A percentile compares a stretch with the other conserved stretches of the same genome.
Evolutionary conservation across 768 basidiomycete genomes (phyloP).

Genomic region (Auricularia sp.): DNA sequence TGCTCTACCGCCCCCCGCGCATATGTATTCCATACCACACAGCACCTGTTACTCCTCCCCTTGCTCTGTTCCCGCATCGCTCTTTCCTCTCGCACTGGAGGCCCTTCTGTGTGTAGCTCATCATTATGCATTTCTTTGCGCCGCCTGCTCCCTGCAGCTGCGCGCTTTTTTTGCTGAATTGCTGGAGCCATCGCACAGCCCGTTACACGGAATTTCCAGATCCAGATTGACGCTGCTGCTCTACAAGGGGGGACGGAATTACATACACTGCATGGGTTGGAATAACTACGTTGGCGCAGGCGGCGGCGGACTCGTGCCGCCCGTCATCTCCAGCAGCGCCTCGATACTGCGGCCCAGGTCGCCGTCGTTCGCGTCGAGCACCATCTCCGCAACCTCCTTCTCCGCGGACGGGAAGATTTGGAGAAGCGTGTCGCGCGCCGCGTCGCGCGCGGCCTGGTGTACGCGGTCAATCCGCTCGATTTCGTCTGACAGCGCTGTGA

Average conservation of each 20-base stretch:
- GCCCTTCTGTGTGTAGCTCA: background rate
- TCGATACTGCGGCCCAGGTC: constrained; percentile 89
- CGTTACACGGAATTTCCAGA: too few relatives aligned
- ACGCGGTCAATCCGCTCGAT: constrained; percentile 53
- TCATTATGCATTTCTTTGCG: background rate
- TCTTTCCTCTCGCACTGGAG: background rate
- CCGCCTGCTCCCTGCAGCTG: background rate
- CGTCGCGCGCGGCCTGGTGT: constrained; percentile 60
- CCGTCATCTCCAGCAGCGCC: constrained; percentile 63
- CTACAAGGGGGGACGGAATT: too few relatives aligned
- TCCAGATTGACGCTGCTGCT: too few relatives aligned
- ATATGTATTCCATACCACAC: background rate
- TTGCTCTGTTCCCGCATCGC: background rate
- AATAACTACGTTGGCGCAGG: too few relatives aligned
- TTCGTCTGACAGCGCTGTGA: constrained; percentile 59
- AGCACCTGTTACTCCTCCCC: background rate
- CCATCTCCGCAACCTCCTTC: constrained; percentile 74
- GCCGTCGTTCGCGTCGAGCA: constrained; percentile 80
- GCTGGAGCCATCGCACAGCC: too few relatives aligned
- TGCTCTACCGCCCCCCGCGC: background rate
- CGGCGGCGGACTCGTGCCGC: constrained; percentile 5
- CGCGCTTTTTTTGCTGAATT: background rate
- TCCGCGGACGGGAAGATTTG: constrained; percentile 88
- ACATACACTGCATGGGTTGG: too few relatives aligned
- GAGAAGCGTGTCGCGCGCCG: constrained; percentile 61